Conservation (phyloP, 2,329 filamentous ascomycete species). For the Penicillium vulpinum region DNA sequence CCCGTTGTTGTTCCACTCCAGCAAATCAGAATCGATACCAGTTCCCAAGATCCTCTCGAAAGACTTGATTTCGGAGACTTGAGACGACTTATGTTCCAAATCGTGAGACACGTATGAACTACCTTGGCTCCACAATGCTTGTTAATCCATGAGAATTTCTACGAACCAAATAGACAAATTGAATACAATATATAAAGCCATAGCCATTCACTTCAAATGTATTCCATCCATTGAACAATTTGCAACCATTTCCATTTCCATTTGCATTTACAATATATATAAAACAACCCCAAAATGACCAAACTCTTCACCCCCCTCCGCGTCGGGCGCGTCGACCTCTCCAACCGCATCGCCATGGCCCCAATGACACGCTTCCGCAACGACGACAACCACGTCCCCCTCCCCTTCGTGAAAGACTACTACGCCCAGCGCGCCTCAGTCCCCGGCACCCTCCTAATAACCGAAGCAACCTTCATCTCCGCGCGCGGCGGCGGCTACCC, state of each 20-base stretch:
- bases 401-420: conserved; percentile 50
- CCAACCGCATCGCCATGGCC: conserved; percentile 55
- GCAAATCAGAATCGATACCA: not conserved
- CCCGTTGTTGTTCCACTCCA: too few species aligned
- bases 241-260: not conserved
- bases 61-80: not conserved
- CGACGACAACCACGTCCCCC: conserved; percentile 51
- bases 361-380: conserved; percentile 59
- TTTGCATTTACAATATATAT: not conserved
- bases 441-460: conserved; percentile 59
- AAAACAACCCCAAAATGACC: conserved; percentile 17
- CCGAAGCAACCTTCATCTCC: conserved; percentile 58
- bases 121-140: not conserved
- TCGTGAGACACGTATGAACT: too few species aligned
- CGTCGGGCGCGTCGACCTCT: conserved; percentile 44
- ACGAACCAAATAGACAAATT: not conserved
- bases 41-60: not conserved
- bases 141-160: not conserved
- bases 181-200: not conserved
- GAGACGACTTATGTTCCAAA: not conserved
- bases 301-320: conserved; percentile 41
- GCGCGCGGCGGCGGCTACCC: conserved; percentile 49
- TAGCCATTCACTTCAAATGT: not conserved
- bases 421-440: conserved; percentile 55
- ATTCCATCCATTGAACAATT: too few species aligned